These are phyloP conservation scores for Zygnema circumcarinatum DNA, from an alignment of 139 green algal genomes.

Conservation along the genomic window DNA sequence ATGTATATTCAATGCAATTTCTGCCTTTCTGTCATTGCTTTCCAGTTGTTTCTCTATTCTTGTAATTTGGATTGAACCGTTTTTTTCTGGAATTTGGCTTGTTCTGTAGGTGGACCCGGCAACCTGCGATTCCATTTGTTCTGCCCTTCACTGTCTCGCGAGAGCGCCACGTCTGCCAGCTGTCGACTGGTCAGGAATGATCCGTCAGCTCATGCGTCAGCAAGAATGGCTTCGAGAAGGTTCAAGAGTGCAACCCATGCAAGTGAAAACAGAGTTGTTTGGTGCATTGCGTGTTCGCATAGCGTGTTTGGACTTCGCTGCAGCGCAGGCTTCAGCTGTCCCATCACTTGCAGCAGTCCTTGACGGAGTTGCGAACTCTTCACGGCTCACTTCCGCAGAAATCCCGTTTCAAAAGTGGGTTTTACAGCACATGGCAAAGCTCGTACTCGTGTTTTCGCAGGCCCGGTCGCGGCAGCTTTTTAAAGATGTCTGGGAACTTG, in stretches of 20 bases:
- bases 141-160: neutral
- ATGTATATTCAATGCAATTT: too few relatives aligned
- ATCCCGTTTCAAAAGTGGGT: neutral
- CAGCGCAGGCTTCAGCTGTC: neutral
- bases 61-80: neutral
- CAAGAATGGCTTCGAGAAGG: neutral
- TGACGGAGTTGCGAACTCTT: neutral
- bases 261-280: too few relatives aligned
- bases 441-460: neutral
- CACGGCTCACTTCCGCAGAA: neutral
- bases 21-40: neutral
- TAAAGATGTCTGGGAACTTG: neutral
- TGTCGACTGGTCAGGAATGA: neutral
- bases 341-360: neutral
- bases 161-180: neutral
- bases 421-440: neutral
- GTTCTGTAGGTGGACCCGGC: neutral
- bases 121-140: neutral
- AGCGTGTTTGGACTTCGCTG: neutral
- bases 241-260: neutral
- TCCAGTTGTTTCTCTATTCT: neutral
- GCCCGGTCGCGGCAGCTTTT: neutral
- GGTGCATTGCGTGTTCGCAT: neutral
- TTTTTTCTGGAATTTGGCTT: neutral
- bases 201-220: neutral